Base-by-base conservation (phyloP, 2,329 filamentous ascomycete species). In the Ceratocystis variospora region DNA sequence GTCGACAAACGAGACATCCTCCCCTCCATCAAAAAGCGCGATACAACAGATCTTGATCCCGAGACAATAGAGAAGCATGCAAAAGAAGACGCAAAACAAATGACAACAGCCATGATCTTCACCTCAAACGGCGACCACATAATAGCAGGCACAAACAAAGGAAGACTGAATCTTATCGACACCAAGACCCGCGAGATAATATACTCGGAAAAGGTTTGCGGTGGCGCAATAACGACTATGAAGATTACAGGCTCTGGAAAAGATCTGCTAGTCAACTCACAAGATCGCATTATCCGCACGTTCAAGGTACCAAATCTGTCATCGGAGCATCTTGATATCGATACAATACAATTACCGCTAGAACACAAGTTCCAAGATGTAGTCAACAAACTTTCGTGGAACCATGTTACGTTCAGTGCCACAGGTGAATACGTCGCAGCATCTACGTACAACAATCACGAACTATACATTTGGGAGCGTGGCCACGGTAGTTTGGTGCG, bases 321-420 rank as follows among this genome's bases (percentile, higher is more conserved):
- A 10, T 80, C 79, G 1, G 78, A 82, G 15, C 83, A 88, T 71
- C 81, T 96, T 55, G 89, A 96, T 70, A 84, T 88, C 22, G 88
- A 95, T 71, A 93, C 88, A 33, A 87, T 99, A 72, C 87, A 93
- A 71, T 80, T 99, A 50, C 89, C 94, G 50, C 84, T 96, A 12
- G 93, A 99, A 76, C 94, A 99, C 78, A 97, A 96, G 73, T 99
- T 97, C 72, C 92, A 97, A 75, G 95, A 99, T 73, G 88, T 97
- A 3, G 94, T 99, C 63, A 97, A 99, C 73, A 86, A 89, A 57
- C 78, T 97, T 12, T 91, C 89, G 5, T 99, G 94, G 94, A 99
- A 97, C 73, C 91, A 96, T 73, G 92, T 96, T 67, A 91, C 92
- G 0, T 97, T 99, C 74, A 96, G 90, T 72, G 88, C 90, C 0